Evolutionary conservation across 805 yeast genomes (phyloP), one percentile per base, ranked within the genome.

Genomic region (Yarrowia keelungensis): DNA sequence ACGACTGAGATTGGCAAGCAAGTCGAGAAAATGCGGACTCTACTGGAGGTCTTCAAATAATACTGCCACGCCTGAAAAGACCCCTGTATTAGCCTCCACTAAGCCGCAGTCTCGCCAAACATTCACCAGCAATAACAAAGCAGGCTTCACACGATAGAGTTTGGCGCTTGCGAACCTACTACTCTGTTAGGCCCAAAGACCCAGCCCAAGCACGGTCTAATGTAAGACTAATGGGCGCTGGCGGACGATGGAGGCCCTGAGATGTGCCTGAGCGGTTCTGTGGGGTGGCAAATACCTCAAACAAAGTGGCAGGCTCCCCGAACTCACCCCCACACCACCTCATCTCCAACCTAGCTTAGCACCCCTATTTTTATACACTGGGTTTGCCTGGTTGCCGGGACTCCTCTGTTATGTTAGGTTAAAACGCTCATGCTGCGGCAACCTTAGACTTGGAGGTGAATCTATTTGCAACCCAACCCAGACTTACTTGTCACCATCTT

Each of bases 371-470:
- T 49, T 49, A 32, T 10, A 32, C 19, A 15, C 54, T 15, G 16
- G 54, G 54, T 49, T 49, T 49, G 54, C 19, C 54, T 51, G 58
- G 58, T 51, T 51, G 58, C 58, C 58, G 58, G 58, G 58, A 38
- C 58, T 51, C 43, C 43, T 38, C 59, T 53, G 59, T 53, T 53
- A 10, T 38, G 58, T 19, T 53, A 53, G 59, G 59, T 53, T 53
- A 53, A 53, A 53, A 53, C 59, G 59, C 59, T 53, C 59, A 53
- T 53, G 62, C 62, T 56, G 62, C 62, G 62, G 62, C 47, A 41
- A 56, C 46, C 47, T 56, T 56, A 56, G 47, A 56, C 19, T 9
- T 14, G 14, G 36, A 15, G 11, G 56, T 14, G 58, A 36, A 36
- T 10, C 42, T 11, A 16, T n/a, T 10, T 16, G 36, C 42, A 32